A percentile compares a stretch with the other conserved stretches of the same genome.
Conservation (phyloP, 1,284 basidiomycete species). For the Hemileccinum hortonii region DNA sequence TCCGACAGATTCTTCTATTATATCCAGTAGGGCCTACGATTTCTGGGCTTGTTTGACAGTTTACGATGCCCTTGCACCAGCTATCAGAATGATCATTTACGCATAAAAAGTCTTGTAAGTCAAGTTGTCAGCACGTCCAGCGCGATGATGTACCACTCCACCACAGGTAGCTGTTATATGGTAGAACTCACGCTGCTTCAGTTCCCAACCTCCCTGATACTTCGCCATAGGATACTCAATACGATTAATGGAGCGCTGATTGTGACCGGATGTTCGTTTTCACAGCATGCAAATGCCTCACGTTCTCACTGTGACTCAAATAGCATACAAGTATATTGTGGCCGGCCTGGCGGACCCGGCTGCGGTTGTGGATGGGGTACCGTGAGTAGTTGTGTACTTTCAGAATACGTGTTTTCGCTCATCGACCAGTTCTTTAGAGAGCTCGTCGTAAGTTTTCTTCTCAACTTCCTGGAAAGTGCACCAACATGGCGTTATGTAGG, state of each 20-base stretch:
- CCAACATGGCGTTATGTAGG: neutral
- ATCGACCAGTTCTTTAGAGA: neutral
- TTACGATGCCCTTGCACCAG: neutral
- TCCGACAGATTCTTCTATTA: constrained; percentile 16
- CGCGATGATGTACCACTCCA: neutral
- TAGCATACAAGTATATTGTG: neutral
- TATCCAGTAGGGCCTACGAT: constrained; percentile 8
- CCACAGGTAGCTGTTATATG: constrained; percentile 9
- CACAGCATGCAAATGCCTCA: too few relatives aligned
- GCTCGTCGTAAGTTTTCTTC: neutral
- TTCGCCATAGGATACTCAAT: neutral
- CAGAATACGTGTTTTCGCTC: neutral
- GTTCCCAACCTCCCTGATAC: neutral
- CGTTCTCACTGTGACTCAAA: neutral
- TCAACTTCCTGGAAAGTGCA: neutral
- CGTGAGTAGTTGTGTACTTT: neutral
- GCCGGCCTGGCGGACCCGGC: neutral
- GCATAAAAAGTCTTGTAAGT: constrained; percentile 14
- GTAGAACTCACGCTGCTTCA: neutral
- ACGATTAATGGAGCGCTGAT: neutral
- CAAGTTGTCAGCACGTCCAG: neutral
- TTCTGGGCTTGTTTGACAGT: neutral
- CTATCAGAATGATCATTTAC: constrained; percentile 9
- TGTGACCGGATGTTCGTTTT: neutral
- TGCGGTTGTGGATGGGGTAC: neutral